Conservation (phyloP, 768 basidiomycete genomes). For the Agaricus sinodeliciosus region DNA sequence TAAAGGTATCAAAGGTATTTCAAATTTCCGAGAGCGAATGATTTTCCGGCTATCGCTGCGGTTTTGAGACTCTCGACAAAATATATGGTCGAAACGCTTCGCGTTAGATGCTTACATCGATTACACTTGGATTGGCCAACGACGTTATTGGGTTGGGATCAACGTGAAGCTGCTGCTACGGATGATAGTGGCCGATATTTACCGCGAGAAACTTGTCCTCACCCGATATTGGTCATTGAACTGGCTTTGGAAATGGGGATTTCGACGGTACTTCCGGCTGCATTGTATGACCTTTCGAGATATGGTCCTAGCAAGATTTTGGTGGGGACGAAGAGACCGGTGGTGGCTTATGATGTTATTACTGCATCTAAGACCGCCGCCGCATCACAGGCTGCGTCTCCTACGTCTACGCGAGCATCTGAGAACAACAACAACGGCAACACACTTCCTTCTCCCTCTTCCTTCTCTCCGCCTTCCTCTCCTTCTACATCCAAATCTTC, state of each 20-base stretch:
- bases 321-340: conserved; percentile 36
- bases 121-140: conserved; percentile 62
- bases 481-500: conserved; percentile 12
- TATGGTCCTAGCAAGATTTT: conserved; percentile 69
- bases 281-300: conserved; percentile 68
- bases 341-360: conserved; percentile 22
- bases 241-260: conserved; percentile 62
- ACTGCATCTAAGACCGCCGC: not conserved
- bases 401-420: not conserved
- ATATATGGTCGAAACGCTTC: conserved; percentile 67
- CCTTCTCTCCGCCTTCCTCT: no score
- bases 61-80: conserved; percentile 71
- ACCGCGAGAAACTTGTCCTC: conserved; percentile 53
- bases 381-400: conserved; percentile 10
- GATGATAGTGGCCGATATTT: conserved; percentile 45
- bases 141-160: conserved; percentile 64
- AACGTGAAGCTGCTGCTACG: conserved; percentile 50
- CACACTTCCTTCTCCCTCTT: no score
- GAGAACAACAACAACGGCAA: no score
- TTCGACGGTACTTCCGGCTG: conserved; percentile 53
- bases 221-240: conserved; percentile 65
- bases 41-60: conserved; percentile 55
- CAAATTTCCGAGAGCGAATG: conserved; percentile 36
- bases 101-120: conserved; percentile 50
- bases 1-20: conserved; percentile 43